Base-by-base conservation (phyloP, 75 land plant species). In the Gnetum montanum region DNA sequence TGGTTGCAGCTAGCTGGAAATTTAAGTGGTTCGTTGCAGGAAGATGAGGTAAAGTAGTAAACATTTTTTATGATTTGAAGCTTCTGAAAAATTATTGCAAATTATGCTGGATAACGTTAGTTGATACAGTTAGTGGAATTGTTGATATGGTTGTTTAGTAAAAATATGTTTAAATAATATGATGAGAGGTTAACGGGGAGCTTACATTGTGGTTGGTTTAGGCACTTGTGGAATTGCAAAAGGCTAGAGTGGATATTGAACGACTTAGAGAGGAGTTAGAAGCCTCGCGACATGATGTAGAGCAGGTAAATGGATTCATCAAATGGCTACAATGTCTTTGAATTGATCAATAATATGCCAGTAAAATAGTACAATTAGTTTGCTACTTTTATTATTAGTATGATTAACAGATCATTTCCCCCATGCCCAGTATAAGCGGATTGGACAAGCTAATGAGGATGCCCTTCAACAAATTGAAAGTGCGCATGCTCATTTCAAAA, bases 381-480 rank as follows among this genome's bases (percentile, higher is more conserved):
- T 13, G 13, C 43, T 40, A 8, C 43, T 8, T 40, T 40, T 8
- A 40, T 4, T 40, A 12, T 12, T 2, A 38, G 8, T 40, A 40
- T 40, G 35, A 25, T 38, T 43, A 1, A 2, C 1, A 23, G 40
- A 1, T 54, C 27, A 13, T 54, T 48, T 0, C 20, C 33, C 2
- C 24, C 8, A 25, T 44, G 18, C 66, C 48, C 78, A 90, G 92
- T 92, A 79, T 61, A 84, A 92, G 64, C 57, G 57, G 31, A 88
- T 92, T 63, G 94, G 94, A n/a, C 73, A 82, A 23, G 80, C 58
- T 35, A 84, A 74, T 79, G 97, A 92, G 70, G 73, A 62, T 29
- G 97, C 97, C 49, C 47, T 88, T 28, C 76, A 70, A 56, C 75
- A 88, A 61, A 87, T 92, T 61, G 94, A 92, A 61, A 54, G 58